Evolutionary conservation across 2,329 filamentous ascomycete species (phyloP).

Genomic region (Fusarium miscanthi): DNA sequence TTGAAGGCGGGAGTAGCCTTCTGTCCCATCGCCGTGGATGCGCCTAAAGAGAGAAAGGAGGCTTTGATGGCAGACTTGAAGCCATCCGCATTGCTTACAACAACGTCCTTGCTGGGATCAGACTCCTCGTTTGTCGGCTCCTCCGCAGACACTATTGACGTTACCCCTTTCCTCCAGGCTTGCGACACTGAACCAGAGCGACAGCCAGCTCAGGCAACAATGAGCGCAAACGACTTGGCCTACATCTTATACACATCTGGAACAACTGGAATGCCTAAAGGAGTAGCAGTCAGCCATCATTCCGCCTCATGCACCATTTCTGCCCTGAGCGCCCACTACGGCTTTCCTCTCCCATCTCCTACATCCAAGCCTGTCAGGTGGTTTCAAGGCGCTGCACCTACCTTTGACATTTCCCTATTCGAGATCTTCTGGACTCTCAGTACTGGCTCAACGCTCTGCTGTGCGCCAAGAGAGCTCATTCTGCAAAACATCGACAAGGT

Average conservation of each 20-base stretch:
- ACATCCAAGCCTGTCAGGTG: neutral
- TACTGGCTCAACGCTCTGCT: constrained; percentile 22
- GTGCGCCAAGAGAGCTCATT: constrained; percentile 1
- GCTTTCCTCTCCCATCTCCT: neutral
- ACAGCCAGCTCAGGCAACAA: fast-evolving
- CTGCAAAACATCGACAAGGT: constrained; percentile 21
- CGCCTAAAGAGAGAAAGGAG: constrained; percentile 1
- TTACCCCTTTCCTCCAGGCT: neutral
- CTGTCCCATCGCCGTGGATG: constrained; percentile 10
- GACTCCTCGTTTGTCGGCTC: fast-evolving
- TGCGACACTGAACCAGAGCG: neutral
- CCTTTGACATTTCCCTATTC: constrained; percentile 22
- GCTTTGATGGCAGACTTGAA: constrained; percentile 10
- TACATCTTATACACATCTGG: constrained; percentile 24
- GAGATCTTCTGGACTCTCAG: constrained; percentile 27
- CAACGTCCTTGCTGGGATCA: fast-evolving
- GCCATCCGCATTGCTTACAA: neutral
- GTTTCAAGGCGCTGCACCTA: constrained; percentile 25
- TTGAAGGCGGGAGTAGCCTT: constrained; percentile 16
- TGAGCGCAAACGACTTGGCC: neutral
- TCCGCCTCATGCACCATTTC: constrained; percentile 15
- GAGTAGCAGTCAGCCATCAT: constrained; percentile 16
- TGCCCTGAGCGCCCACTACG: constrained; percentile 5
- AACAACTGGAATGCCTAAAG: constrained; percentile 20
- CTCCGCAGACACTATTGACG: neutral